Percentiles rank a stretch among this genome's conserved stretches.
These are phyloP conservation scores for Crithidia expoeki DNA, from an alignment of 208 protist species.

Conservation along the genomic window DNA sequence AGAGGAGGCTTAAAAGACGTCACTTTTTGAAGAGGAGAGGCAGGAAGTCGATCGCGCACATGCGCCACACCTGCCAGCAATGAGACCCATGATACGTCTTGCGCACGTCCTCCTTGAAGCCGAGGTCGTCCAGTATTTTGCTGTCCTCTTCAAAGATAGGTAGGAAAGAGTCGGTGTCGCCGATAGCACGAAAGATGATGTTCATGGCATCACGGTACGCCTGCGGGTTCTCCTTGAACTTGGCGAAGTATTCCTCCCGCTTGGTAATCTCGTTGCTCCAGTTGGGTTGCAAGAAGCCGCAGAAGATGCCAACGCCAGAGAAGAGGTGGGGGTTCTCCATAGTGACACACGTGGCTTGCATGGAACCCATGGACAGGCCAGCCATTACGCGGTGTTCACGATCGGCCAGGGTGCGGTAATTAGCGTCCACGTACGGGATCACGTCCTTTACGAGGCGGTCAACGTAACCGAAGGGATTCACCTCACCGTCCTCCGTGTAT, in stretches of 20 bases:
- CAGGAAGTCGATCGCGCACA: constrained; percentile 28
- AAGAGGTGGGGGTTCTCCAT: constrained; percentile 34
- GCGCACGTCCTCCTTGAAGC: constrained; percentile 13
- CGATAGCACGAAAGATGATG: constrained; percentile 31
- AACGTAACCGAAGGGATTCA: constrained; percentile 21
- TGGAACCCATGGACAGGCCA: constrained; percentile 42
- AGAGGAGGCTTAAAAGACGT: neutral
- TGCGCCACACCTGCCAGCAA: constrained; percentile 36
- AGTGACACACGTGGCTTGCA: constrained; percentile 27
- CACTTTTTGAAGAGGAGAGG: constrained; percentile 21
- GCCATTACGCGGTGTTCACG: constrained; percentile 33
- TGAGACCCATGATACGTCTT: constrained; percentile 24
- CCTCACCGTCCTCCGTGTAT: neutral
- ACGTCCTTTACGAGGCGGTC: constrained; percentile 33
- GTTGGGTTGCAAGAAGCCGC: constrained; percentile 27
- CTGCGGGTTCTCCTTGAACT: constrained; percentile 10
- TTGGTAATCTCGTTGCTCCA: constrained; percentile 19
- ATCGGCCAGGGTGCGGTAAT: constrained; percentile 33
- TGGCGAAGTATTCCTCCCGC: constrained; percentile 17
- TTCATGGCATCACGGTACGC: constrained; percentile 30
- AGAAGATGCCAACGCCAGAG: constrained; percentile 35
- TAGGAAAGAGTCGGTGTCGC: constrained; percentile 16
- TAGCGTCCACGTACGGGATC: constrained; percentile 38
- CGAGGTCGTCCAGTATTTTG: constrained; percentile 18
- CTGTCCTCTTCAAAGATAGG: constrained; percentile 23